These are phyloP conservation scores for Chaetomium globosum DNA, from an alignment of 2,329 filamentous ascomycete species.

Conservation along the genomic window DNA sequence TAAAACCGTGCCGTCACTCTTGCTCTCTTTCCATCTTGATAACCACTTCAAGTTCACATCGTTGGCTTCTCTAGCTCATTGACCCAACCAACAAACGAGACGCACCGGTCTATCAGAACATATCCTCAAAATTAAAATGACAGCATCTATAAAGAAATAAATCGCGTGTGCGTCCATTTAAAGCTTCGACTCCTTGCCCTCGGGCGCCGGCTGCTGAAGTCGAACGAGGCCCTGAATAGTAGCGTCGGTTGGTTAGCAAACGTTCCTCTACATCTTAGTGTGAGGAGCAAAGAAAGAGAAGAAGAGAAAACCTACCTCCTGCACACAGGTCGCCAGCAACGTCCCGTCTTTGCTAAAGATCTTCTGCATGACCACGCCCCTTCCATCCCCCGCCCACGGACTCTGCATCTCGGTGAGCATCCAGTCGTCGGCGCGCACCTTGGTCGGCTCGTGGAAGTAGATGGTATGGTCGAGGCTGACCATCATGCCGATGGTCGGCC, in stretches of 20 bases:
- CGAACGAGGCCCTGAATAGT: constrained; percentile 52
- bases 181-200: constrained; percentile 33
- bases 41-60: not conserved
- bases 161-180: constrained; percentile 4
- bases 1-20: not conserved
- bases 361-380: constrained; percentile 74
- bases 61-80: not conserved
- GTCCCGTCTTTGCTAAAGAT: constrained; percentile 72
- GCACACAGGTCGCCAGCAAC: constrained; percentile 75
- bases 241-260: constrained; percentile 8
- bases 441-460: constrained; percentile 65
- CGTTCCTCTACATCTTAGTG: constrained; percentile 27
- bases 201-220: constrained; percentile 38
- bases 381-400: constrained; percentile 76
- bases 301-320: constrained; percentile 61
- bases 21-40: not conserved
- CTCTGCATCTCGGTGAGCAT: constrained; percentile 79
- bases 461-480: constrained; percentile 77
- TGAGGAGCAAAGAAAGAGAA: not conserved
- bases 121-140: not conserved
- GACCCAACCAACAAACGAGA: not conserved
- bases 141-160: not conserved
- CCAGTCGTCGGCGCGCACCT: constrained; percentile 69
- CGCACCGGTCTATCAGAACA: not conserved
- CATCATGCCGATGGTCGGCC: constrained; percentile 77